Base-by-base conservation (phyloP, 2,329 filamentous ascomycete species). In the Shiraia bambusicola region DNA sequence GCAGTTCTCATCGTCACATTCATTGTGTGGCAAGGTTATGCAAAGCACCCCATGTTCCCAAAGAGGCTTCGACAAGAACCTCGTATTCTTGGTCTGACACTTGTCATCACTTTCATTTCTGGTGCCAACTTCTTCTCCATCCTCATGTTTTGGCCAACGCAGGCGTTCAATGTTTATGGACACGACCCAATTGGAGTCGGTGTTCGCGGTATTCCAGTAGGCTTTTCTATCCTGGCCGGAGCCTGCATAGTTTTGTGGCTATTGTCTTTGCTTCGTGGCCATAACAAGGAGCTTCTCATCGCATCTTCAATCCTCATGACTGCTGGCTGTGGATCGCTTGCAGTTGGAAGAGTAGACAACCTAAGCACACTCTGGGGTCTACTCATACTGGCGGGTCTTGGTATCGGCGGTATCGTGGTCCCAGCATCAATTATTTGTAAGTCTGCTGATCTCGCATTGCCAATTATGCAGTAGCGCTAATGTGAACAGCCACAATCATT, bases 401-500 rank as follows among this genome's bases (percentile, higher is more conserved):
- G 83, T 6, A 82, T 86, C 14, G 83, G 83, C 10, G 83, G 81
- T 1, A 84, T 86, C 31, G 78, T 86, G 10, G 79, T 87, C 6
- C 83, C 83, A 1, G 79, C 81, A 2, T 82, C 79, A 1, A 82
- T 86, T 47, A 83, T 86, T n/a, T 55, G 48, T 51, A 45, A 45
- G 50, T 43, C 19, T 27, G 7, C 24, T 9, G 5, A 11, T 1
- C 2, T 17, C 2, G 4, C 2, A 10, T 2, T 13, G 15, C 11
- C n/a, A 13, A 11, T 5, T 4, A 27, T 38, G 12, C 7, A 27
- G 2, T 25, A n/a, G n/a, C 11, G 3, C 50, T 54, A 9, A 54
- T 7, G 11, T 12, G 6, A 4, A 7, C 8, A 52, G 80, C 80
- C 3, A 83, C 81, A 2, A 85, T 87, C 55, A 81, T 87, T 53